Evolutionary conservation across 106 monocot species (phyloP).

Genomic region (Dioscorea alata): DNA sequence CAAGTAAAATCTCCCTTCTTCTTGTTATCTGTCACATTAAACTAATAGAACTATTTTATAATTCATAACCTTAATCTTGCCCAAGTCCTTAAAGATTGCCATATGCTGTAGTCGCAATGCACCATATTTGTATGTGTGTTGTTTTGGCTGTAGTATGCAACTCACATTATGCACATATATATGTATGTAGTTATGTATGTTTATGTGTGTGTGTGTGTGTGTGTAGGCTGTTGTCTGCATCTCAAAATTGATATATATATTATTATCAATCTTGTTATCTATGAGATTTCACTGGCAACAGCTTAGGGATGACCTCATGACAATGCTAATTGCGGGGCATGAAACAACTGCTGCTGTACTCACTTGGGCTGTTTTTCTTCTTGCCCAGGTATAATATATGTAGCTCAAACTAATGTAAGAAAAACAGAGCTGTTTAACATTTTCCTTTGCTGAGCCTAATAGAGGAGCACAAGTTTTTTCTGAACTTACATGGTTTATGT

Average conservation of each 20-base stretch:
- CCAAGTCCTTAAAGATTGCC: too few relatives aligned
- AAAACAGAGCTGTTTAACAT: too few relatives aligned
- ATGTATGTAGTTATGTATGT: not conserved
- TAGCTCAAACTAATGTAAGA: too few relatives aligned
- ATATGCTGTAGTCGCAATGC: too few relatives aligned
- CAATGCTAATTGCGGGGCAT: conserved; percentile 98
- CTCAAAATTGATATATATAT: not conserved
- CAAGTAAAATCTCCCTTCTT: conserved; percentile 39
- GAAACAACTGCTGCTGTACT: conserved; percentile 99
- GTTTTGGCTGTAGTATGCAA: too few relatives aligned
- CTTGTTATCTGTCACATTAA: not conserved
- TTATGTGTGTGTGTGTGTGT: not conserved
- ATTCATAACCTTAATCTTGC: too few relatives aligned
- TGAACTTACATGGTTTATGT: conserved; percentile 3
- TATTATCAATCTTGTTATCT: not conserved
- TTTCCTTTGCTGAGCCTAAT: too few relatives aligned
- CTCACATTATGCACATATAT: not conserved
- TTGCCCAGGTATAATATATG: conserved; percentile 59
- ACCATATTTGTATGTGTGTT: too few relatives aligned
- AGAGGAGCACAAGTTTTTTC: not conserved
- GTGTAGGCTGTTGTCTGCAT: not conserved
- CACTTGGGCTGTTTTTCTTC: conserved; percentile 88
- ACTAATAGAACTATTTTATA: too few relatives aligned
- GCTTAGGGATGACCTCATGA: conserved; percentile 99
- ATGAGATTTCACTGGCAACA: conserved; percentile 17